These are phyloP conservation scores for Ramichloridium luteum DNA, from an alignment of 2,329 filamentous ascomycete species.

Conservation along the genomic window DNA sequence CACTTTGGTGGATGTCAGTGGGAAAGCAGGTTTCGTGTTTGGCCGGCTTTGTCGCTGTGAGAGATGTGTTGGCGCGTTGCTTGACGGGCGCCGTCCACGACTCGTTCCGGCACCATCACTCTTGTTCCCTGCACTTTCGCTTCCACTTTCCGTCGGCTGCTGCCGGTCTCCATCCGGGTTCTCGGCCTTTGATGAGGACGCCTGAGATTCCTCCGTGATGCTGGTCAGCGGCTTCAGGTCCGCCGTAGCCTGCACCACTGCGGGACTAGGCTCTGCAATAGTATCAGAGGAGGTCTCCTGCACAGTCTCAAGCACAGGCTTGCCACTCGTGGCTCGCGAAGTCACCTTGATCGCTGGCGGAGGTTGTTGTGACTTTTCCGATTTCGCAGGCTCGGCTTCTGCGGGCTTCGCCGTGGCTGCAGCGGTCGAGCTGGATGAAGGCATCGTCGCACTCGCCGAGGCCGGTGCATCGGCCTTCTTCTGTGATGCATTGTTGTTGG, in stretches of 20 bases:
- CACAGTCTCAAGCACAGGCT: constrained; percentile 69
- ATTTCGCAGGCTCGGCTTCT: background rate
- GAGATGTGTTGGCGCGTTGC: constrained; percentile 5
- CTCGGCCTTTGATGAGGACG: constrained; percentile 4
- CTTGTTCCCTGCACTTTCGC: constrained; percentile 51
- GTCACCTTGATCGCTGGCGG: background rate
- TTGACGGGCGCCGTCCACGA: constrained; percentile 21
- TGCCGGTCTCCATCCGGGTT: constrained; percentile 14
- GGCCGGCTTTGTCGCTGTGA: constrained; percentile 10
- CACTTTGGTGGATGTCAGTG: constrained; percentile 49
- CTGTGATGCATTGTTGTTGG: constrained; percentile 6
- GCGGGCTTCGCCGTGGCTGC: constrained; percentile 7
- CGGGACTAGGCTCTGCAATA: constrained; percentile 57
- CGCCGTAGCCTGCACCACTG: constrained; percentile 21
- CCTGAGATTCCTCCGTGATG: constrained; percentile 8
- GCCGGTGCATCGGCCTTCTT: constrained; percentile 28
- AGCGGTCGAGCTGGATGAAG: constrained; percentile 25
- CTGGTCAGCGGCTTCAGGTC: constrained; percentile 21
- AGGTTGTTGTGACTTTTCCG: background rate
- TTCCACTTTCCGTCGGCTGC: constrained; percentile 43
- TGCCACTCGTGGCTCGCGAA: constrained; percentile 25
- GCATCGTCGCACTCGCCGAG: constrained; percentile 34
- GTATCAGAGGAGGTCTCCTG: constrained; percentile 36
- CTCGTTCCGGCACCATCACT: constrained; percentile 30
- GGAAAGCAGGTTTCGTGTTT: constrained; percentile 53